A percentile compares a stretch with the other conserved stretches of the same genome.
Conservation (phyloP, 371 early-diverging fungal species). For the Quaeritorhiza haematococci region DNA sequence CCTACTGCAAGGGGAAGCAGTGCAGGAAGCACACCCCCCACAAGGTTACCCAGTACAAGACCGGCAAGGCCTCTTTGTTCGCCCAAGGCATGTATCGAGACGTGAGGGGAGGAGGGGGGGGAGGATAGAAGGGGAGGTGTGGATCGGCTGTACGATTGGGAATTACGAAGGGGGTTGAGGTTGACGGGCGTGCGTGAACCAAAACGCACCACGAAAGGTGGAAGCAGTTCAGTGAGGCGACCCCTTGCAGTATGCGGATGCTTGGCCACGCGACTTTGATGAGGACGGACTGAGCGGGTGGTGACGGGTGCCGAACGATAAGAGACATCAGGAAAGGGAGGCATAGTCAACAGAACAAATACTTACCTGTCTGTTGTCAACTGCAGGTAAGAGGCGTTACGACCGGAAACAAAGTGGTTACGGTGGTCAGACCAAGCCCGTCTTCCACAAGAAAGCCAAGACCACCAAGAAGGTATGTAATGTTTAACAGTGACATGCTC, state of each 20-base stretch:
- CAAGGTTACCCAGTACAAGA: constrained; percentile 99
- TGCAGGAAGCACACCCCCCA: constrained; percentile 98
- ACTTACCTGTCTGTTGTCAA: neutral
- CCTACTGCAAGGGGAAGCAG: constrained; percentile 93
- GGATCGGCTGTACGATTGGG: neutral
- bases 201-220: neutral
- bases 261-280: too few species aligned
- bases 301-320: too few species aligned
- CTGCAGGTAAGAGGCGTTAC: constrained; percentile 67
- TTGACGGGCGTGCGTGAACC: neutral
- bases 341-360: constrained; percentile 3
- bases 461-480: constrained; percentile 98
- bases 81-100: constrained; percentile 73
- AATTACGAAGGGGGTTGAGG: neutral
- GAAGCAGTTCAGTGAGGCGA: neutral
- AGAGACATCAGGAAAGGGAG: too few species aligned
- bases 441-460: constrained; percentile 84
- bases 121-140: constrained; percentile 11
- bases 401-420: constrained; percentile 63
- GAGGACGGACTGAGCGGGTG: neutral
- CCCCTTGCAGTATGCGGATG: neutral
- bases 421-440: constrained; percentile 99
- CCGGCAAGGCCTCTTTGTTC: constrained; percentile 95
- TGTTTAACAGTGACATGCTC: too few species aligned
- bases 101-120: constrained; percentile 2